Conservation (phyloP, 2,329 filamentous ascomycete species). For the Anthostomella pinea region DNA sequence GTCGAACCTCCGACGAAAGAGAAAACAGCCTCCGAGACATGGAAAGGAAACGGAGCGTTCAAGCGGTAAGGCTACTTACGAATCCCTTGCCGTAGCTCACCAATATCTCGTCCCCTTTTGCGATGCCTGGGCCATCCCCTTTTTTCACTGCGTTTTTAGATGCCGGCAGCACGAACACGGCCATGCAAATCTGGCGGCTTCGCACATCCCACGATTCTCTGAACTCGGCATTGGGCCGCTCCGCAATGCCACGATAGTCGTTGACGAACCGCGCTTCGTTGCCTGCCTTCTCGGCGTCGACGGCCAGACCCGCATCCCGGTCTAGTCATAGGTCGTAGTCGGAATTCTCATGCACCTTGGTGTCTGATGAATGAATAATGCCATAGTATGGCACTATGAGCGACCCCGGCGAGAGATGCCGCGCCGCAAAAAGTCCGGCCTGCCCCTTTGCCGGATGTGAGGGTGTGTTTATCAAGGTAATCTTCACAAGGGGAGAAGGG, state of each 20-base stretch:
- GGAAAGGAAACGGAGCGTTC: too few relatives aligned
- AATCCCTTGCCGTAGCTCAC: conserved; percentile 69
- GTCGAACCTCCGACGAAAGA: too few relatives aligned
- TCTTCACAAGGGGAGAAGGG: conserved; percentile 50
- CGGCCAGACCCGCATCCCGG: conserved; percentile 52
- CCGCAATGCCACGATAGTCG: conserved; percentile 59
- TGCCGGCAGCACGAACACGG: conserved; percentile 41
- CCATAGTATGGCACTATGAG: conserved; percentile 64
- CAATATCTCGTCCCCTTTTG: conserved; percentile 61
- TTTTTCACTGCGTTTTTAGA: conserved; percentile 35
- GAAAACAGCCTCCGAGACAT: too few relatives aligned
- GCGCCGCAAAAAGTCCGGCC: conserved; percentile 57
- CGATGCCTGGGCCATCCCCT: conserved; percentile 35
- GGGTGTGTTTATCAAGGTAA: conserved; percentile 49
- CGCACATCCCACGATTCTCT: conserved; percentile 54
- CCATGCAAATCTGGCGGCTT: conserved; percentile 53
- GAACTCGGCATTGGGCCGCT: conserved; percentile 57
- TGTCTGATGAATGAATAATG: conserved; percentile 48
- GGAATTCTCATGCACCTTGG: conserved; percentile 38
- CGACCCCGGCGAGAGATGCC: conserved; percentile 49
- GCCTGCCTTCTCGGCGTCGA: conserved; percentile 56
- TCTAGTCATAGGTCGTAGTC: conserved; percentile 67
- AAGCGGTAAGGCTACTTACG: too few relatives aligned
- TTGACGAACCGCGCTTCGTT: conserved; percentile 68
- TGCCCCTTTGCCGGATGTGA: conserved; percentile 58